phyloP scores from a whole-genome alignment of 2,329 filamentous ascomycete species.

The Colletotrichum tofieldiae region DNA sequence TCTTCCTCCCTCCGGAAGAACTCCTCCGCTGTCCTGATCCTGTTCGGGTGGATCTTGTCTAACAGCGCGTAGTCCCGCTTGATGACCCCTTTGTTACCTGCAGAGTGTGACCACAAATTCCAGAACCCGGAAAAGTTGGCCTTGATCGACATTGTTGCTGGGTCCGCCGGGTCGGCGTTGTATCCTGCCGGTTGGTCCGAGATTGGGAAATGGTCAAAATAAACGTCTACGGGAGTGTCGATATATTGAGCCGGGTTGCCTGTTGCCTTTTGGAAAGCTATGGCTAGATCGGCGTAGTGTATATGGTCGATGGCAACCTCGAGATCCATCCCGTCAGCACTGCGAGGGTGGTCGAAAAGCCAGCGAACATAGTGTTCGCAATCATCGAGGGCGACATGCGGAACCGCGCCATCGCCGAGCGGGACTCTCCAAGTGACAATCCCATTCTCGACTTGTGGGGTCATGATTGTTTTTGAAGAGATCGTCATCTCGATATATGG shows the following conservation, averaged over 20 bases:
- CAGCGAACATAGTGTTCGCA: conserved; percentile 63
- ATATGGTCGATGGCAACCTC: conserved; percentile 61
- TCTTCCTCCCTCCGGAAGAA: conserved; percentile 61
- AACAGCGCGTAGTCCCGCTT: conserved; percentile 64
- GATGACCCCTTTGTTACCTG: conserved; percentile 58
- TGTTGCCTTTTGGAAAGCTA: conserved; percentile 60
- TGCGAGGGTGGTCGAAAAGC: conserved; percentile 63
- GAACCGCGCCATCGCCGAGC: conserved; percentile 57
- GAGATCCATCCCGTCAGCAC: conserved; percentile 62
- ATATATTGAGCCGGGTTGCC: conserved; percentile 59
- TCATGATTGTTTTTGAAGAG: conserved; percentile 55
- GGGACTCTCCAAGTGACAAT: conserved; percentile 60
- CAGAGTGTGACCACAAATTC: conserved; percentile 61
- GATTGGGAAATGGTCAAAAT: conserved; percentile 46
- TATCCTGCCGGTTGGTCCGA: conserved; percentile 52
- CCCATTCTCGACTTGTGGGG: conserved; percentile 56
- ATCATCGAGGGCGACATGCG: conserved; percentile 62
- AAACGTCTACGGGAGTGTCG: conserved; percentile 54
- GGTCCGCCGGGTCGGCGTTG: conserved; percentile 50
- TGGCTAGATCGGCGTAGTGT: conserved; percentile 56
- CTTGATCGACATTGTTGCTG: conserved; percentile 53
- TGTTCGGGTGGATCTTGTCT: conserved; percentile 65
- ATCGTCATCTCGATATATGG: conserved; percentile 65
- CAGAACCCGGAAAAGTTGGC: conserved; percentile 69
- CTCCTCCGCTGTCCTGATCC: conserved; percentile 65